Base-by-base conservation (phyloP, 768 basidiomycete genomes). In the Termitomyces sp. region DNA sequence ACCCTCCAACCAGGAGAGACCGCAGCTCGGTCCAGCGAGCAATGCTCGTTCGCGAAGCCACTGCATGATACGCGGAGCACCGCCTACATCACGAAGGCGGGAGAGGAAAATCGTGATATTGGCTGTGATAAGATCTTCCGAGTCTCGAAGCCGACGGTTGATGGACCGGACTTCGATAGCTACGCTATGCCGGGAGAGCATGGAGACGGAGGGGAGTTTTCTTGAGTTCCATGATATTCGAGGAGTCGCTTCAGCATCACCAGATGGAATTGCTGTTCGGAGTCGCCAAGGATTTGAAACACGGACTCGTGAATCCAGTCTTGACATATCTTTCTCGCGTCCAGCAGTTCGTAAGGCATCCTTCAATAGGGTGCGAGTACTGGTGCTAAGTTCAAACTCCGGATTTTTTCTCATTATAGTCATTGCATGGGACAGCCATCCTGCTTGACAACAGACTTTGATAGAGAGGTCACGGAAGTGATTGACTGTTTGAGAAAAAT, bases 381-480 rank as follows among this genome's bases (percentile, higher is more conserved):
- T 16, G n/a, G 17, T 5, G 1, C 52, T 55, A 17, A 65, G 57
- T 43, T 16, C n/a, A 48, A 63, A 34, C 35, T 46, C 17, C 19
- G 58, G 10, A 49, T 55, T 49, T 17, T 39, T 25, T 23, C 45
- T 5, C 23, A 59, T 27, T 14, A 63, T 55, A 3, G 37, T 6
- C 27, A 57, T 44, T 2, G 64, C 62, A 41, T 58, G 41, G 39
- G 54, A 57, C n/a, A 65, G 34, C 64, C 62, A 63, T 14, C 59
- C 59, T 2, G 57, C 55, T 30, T 59, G 55, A 28, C 52, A 60
- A 39, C 60, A 65, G 9, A 60, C 41, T 41, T 63, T 61, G 27
- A 63, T 37, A 5, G 56, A 32, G 23, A 57, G 51, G 25, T 37
- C 35, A 11, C 60, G 59, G 47, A 55, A 59, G 35, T 54, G 39